Evolutionary conservation across 2,329 filamentous ascomycete genomes (phyloP), one percentile per base, ranked within the genome.

Genomic region (Fusarium xylarioides): DNA sequence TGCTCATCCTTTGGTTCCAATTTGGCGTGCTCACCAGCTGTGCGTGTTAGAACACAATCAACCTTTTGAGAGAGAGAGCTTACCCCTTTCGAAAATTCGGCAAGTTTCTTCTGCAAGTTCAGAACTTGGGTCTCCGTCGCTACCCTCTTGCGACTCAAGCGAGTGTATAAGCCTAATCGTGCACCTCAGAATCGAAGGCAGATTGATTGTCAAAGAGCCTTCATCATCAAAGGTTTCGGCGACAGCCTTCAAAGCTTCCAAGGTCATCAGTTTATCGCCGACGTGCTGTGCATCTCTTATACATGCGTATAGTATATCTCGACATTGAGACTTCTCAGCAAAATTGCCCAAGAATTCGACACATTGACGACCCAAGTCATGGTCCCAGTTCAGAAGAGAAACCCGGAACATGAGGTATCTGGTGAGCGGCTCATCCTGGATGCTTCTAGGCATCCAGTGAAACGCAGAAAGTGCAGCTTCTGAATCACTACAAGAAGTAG

Each of bases 331-430:
- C 28, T 87, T 85, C 2, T 83, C 79, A 1, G 86, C 84, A 11
- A 84, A 79, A n/a, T 85, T 85, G 62, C 86, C 87, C 32, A 97
- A 83, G 5, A 82, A 80, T 32, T 89, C 83, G 5, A 97, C 86
- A 76, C 91, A 93, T 50, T 90, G 86, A 26, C 84, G 81, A n/a
- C 91, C 91, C 79, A 87, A 78, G 2, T 89, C 86, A 42, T 82
- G 78, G 74, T 95, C 88, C 66, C 85, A 85, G 23, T 82, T 85
- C 52, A 88, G 85, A 5, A 96, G 81, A 1, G 92, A 90, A 23
- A 91, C 85, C 77, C 93, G 94, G 81, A 94, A 97, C 82, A 93
- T 89, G 32, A 97, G 80, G 77, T 94, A 96, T 40, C 88, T 86
- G 6, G 92, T 94, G 75, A 91, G 85, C 2, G 90, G 86, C 15